Percentiles rank a stretch among this genome's conserved stretches.
Conservation (phyloP, 805 yeast genomes). For the Candida mattraensis region DNA sequence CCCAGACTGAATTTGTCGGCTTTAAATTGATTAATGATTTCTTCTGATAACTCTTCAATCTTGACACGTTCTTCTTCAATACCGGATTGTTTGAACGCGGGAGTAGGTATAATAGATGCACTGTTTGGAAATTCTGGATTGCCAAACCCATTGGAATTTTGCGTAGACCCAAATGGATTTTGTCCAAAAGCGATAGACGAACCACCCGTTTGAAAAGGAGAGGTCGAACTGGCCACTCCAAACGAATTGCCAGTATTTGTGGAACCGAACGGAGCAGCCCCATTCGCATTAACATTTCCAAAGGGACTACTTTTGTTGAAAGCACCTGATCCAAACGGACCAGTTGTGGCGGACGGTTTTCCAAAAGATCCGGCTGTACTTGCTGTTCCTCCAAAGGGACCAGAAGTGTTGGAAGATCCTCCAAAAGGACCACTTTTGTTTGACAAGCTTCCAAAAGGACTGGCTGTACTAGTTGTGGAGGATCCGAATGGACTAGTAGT, state of each 20-base stretch:
- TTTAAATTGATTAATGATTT: constrained; percentile 47
- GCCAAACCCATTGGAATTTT: constrained; percentile 8
- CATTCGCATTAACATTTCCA: constrained; percentile 6
- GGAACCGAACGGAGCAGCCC: constrained; percentile 12
- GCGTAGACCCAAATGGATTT: constrained; percentile 6
- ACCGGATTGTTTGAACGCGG: constrained; percentile 22
- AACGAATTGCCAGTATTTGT: constrained; percentile 16
- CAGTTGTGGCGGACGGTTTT: background rate
- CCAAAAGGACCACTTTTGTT: constrained; percentile 14
- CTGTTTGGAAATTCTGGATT: constrained; percentile 22
- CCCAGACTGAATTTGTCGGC: constrained; percentile 54
- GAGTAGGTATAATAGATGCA: background rate
- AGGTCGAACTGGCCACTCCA: too few species aligned
- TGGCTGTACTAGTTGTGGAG: background rate
- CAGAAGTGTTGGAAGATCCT: background rate
- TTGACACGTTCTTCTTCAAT: constrained; percentile 25
- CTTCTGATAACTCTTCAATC: constrained; percentile 42
- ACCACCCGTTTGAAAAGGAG: too few species aligned
- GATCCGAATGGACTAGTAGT: constrained; percentile 14
- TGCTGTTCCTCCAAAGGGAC: constrained; percentile 5
- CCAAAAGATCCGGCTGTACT: constrained; percentile 9
- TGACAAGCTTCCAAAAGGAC: constrained; percentile 12
- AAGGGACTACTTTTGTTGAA: constrained; percentile 8
- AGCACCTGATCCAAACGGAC: constrained; percentile 15
- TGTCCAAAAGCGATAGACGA: background rate